Evolutionary conservation across 352 stramenopile species (phyloP).

Genomic region (Phytophthora cryptogea): DNA sequence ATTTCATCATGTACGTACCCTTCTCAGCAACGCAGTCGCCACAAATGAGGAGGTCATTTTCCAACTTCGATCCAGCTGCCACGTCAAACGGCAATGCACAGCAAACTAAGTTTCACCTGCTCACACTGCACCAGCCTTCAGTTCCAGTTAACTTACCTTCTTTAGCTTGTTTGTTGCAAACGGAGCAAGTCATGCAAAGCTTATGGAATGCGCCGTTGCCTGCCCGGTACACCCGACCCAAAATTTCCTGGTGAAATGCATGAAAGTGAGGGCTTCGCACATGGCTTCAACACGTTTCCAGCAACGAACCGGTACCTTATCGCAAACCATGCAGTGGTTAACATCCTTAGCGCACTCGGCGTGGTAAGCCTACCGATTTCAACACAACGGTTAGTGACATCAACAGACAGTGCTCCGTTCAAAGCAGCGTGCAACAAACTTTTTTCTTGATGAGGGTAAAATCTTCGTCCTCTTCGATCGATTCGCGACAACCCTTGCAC

Average conservation of each 20-base stretch:
- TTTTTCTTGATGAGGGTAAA: slow-evolving; percentile 85
- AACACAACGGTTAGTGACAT: not conserved
- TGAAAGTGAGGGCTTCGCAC: not conserved
- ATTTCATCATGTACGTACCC: slow-evolving; percentile 30
- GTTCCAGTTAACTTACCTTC: slow-evolving; percentile 40
- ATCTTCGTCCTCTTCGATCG: slow-evolving; percentile 80
- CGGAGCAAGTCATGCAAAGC: slow-evolving; percentile 78
- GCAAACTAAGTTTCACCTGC: not conserved
- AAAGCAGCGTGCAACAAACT: slow-evolving; percentile 19
- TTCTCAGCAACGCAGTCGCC: slow-evolving; percentile 52
- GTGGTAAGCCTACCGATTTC: slow-evolving; percentile 58
- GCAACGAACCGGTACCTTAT: slow-evolving; percentile 48
- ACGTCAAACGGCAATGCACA: slow-evolving; percentile 6
- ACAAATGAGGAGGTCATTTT: slow-evolving; percentile 64
- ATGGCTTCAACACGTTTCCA: not conserved
- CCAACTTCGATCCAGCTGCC: slow-evolving; percentile 49
- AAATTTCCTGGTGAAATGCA: slow-evolving; percentile 54
- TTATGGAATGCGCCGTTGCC: slow-evolving; percentile 72
- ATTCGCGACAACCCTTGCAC: slow-evolving; percentile 71
- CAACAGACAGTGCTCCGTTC: not conserved
- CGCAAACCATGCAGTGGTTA: slow-evolving; percentile 68
- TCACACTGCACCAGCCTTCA: not conserved
- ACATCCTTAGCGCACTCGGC: slow-evolving; percentile 72
- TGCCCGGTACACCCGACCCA: slow-evolving; percentile 74
- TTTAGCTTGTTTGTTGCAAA: slow-evolving; percentile 69